phyloP scores from a whole-genome alignment of 1,284 basidiomycete species.

The Pyrrhoderma lamaoense region DNA sequence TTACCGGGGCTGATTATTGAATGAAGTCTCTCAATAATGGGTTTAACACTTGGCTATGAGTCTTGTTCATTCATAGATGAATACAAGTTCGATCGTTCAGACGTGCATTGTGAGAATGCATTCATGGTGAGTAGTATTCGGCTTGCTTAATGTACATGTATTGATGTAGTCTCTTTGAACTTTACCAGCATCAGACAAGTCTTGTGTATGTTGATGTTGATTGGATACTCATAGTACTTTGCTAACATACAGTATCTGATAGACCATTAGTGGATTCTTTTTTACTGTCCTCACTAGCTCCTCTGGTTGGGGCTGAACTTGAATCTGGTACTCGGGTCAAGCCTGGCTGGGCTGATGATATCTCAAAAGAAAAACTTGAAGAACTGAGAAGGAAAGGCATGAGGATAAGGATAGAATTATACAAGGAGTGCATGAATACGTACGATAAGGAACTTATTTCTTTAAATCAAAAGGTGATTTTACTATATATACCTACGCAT shows the following conservation, averaged over 20 bases:
- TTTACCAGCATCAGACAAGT: slow-evolving; percentile 32
- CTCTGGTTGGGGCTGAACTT: slow-evolving; percentile 75
- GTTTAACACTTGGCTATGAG: slow-evolving; percentile 93
- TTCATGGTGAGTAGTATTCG: slow-evolving; percentile 51
- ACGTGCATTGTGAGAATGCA: slow-evolving; percentile 79
- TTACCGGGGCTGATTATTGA: slow-evolving; percentile 16
- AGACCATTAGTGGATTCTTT: slow-evolving; percentile 75
- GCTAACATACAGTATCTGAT: slow-evolving; percentile 4
- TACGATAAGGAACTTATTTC: slow-evolving; percentile 53
- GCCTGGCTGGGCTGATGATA: slow-evolving; percentile 57
- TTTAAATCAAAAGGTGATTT: slow-evolving; percentile 59
- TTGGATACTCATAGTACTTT: slow-evolving; percentile 4
- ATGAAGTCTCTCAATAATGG: slow-evolving; percentile 70
- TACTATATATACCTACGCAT: slow-evolving; percentile 10
- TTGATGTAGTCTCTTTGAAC: slow-evolving; percentile 1
- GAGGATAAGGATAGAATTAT: slow-evolving; percentile 51
- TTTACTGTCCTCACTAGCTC: slow-evolving; percentile 66
- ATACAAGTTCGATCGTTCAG: slow-evolving; percentile 75
- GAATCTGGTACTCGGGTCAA: slow-evolving; percentile 46
- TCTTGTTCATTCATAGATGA: slow-evolving; percentile 97
- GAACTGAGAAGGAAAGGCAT: slow-evolving; percentile 55
- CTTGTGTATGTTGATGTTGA: slow-evolving; percentile 28
- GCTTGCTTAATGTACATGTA: slow-evolving; percentile 18
- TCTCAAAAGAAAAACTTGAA: slow-evolving; percentile 44
- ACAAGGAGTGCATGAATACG: slow-evolving; percentile 46